A percentile compares a stretch with the other conserved stretches of the same genome.
Conservation (phyloP, 441 rosid genomes). For the Aleurites moluccanus region DNA sequence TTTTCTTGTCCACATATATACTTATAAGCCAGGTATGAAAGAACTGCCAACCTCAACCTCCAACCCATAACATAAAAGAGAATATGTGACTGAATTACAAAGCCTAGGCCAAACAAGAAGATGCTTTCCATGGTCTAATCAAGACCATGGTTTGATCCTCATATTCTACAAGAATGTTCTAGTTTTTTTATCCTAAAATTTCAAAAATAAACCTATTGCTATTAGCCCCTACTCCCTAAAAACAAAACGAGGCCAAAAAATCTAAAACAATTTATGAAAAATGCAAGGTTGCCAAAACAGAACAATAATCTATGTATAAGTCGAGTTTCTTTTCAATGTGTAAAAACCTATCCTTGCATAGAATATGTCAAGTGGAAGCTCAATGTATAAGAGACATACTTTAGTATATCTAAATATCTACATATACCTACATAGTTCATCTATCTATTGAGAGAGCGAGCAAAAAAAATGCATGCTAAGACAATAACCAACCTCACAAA, state of each 20-base stretch:
- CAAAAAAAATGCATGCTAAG: conserved; percentile 12
- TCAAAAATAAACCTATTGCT: background rate
- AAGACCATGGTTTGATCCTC: conserved; percentile 6
- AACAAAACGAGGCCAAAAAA: background rate
- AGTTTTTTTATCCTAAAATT: background rate
- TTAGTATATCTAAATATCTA: background rate
- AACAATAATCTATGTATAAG: background rate
- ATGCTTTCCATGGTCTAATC: background rate
- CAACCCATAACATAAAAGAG: background rate
- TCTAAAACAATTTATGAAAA: background rate
- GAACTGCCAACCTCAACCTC: background rate
- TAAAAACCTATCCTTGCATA: background rate
- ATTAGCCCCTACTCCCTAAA: background rate
- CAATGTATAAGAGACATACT: background rate
- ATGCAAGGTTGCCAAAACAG: background rate
- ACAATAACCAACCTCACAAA: conserved; percentile 75
- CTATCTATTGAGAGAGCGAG: background rate
- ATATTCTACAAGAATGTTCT: background rate
- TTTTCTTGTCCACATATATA: background rate
- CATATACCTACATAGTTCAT: background rate
- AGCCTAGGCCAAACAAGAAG: conserved; percentile 2
- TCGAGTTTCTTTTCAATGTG: background rate
- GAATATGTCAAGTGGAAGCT: background rate
- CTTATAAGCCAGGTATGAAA: background rate
- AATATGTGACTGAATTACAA: background rate